A percentile compares a stretch with the other conserved stretches of the same genome.
phyloP scores from a whole-genome alignment of 495 filamentous ascomycete species.

The Annulohypoxylon nitens region DNA sequence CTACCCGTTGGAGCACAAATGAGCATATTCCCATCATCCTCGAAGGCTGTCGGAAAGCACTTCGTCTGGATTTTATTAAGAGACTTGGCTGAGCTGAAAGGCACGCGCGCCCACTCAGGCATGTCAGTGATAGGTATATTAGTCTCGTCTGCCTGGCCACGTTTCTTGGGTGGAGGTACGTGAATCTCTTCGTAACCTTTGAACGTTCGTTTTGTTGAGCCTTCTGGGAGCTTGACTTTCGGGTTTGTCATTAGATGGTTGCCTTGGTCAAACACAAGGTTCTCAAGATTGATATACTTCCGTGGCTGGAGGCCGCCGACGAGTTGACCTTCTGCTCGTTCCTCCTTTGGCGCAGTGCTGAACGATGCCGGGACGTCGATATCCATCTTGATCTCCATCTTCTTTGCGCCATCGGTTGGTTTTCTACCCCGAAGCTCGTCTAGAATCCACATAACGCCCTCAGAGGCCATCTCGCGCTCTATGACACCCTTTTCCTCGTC shows the following conservation, averaged over 20 bases:
- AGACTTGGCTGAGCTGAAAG: conserved; percentile 81
- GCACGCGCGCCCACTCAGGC: conserved; percentile 89
- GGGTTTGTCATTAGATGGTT: conserved; percentile 99
- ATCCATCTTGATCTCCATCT: conserved; percentile 93
- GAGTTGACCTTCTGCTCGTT: conserved; percentile 72
- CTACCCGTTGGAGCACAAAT: conserved; percentile 97
- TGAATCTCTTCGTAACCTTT: conserved; percentile 99
- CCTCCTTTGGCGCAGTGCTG: conserved; percentile 57
- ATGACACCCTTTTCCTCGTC: conserved; percentile 79
- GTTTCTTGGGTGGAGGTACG: conserved; percentile 89
- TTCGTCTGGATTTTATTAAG: conserved; percentile 96
- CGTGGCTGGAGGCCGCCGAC: conserved; percentile 89
- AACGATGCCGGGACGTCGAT: conserved; percentile 81
- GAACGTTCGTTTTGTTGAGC: conserved; percentile 92
- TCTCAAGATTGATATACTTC: conserved; percentile 91
- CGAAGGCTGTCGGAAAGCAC: conserved; percentile 91
- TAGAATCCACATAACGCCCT: conserved; percentile 87
- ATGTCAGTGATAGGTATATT: conserved; percentile 85
- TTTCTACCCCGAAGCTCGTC: conserved; percentile 79
- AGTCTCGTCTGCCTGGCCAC: conserved; percentile 81
- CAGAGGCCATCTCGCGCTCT: conserved; percentile 89
- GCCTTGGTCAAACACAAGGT: conserved; percentile 96
- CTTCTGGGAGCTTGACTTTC: conserved; percentile 93
- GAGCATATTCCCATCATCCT: conserved; percentile 96
- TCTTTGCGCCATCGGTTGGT: conserved; percentile 69